These are phyloP conservation scores for Stephania cephalantha DNA, from an alignment of 164 flowering plant species.

Conservation along the genomic window DNA sequence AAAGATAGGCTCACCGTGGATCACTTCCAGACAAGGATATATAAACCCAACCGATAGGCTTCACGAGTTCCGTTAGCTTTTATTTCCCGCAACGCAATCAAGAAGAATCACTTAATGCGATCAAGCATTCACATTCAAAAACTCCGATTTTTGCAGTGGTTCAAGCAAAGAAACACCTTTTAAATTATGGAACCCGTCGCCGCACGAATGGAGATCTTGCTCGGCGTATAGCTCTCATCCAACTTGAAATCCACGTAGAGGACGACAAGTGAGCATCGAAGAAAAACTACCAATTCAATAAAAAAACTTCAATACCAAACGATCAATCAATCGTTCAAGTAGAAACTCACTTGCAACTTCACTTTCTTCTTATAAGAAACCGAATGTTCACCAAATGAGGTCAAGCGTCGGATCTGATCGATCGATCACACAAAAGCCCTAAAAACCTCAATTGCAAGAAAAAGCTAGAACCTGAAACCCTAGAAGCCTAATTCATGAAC, in stretches of 20 bases:
- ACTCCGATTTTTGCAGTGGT: too few species aligned
- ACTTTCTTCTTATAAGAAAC: slow-evolving; percentile 97
- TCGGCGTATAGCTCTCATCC: slow-evolving; percentile 63
- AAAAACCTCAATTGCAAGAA: neutral
- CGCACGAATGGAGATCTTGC: slow-evolving; percentile 57
- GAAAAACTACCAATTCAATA: neutral
- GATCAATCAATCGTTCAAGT: neutral
- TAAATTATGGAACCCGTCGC: slow-evolving; percentile 92
- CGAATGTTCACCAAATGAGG: slow-evolving; percentile 90
- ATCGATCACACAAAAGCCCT: neutral
- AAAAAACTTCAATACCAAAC: neutral
- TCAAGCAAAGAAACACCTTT: too few species aligned
- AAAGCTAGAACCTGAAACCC: neutral
- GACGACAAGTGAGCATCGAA: slow-evolving; percentile 42
- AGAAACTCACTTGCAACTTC: slow-evolving; percentile 49
- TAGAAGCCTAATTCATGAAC: too few species aligned
- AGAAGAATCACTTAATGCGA: too few species aligned
- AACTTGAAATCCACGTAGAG: slow-evolving; percentile 94
- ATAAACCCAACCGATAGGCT: slow-evolving; percentile 87
- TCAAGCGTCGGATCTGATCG: slow-evolving; percentile 85
- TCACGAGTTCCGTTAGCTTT: slow-evolving; percentile 74
- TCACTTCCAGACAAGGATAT: slow-evolving; percentile 81
- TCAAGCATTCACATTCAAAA: too few species aligned
- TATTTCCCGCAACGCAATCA: slow-evolving; percentile 52
- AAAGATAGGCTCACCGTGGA: too few species aligned